Percentiles rank a stretch among this genome's conserved stretches.
Evolutionary conservation across 2,329 filamentous ascomycete species (phyloP).

Genomic region (Talaromyces sp.): DNA sequence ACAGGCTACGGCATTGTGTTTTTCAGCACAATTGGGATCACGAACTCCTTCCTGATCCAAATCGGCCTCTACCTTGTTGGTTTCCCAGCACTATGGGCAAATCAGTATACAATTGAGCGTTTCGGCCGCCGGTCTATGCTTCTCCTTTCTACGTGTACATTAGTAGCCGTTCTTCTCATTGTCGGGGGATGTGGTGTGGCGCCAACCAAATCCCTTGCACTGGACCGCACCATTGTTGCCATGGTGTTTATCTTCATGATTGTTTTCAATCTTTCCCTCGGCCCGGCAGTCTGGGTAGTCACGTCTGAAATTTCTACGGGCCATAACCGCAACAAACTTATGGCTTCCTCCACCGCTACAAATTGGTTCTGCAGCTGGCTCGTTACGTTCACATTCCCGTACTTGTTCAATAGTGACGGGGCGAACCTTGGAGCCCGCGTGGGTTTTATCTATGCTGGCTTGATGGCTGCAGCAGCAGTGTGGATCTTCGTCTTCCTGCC

Average conservation of each 20-base stretch:
- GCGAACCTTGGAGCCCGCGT: conserved; percentile 60
- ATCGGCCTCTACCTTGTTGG: conserved; percentile 87
- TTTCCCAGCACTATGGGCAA: conserved; percentile 78
- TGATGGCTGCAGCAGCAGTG: conserved; percentile 22
- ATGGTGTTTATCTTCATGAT: conserved; percentile 80
- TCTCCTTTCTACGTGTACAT: conserved; percentile 72
- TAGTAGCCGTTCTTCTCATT: conserved; percentile 83
- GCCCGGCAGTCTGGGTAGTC: conserved; percentile 67
- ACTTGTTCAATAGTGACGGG: conserved; percentile 56
- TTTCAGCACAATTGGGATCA: conserved; percentile 74
- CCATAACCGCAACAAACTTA: conserved; percentile 81
- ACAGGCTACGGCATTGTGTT: conserved; percentile 84
- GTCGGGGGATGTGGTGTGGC: conserved; percentile 70
- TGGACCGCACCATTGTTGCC: conserved; percentile 58
- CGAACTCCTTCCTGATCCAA: conserved; percentile 80
- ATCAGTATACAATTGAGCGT: conserved; percentile 81
- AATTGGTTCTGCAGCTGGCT: conserved; percentile 91
- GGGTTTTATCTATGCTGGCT: conserved; percentile 66
- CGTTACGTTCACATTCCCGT: conserved; percentile 69
- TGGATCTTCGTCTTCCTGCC: conserved; percentile 52
- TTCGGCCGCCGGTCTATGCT: conserved; percentile 79
- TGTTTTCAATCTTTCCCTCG: conserved; percentile 88
- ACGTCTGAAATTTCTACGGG: conserved; percentile 89
- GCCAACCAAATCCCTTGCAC: conserved; percentile 53
- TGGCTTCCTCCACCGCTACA: conserved; percentile 79